Base-by-base conservation (phyloP, 78 protist species). In the Cyanophora paradoxa region DNA sequence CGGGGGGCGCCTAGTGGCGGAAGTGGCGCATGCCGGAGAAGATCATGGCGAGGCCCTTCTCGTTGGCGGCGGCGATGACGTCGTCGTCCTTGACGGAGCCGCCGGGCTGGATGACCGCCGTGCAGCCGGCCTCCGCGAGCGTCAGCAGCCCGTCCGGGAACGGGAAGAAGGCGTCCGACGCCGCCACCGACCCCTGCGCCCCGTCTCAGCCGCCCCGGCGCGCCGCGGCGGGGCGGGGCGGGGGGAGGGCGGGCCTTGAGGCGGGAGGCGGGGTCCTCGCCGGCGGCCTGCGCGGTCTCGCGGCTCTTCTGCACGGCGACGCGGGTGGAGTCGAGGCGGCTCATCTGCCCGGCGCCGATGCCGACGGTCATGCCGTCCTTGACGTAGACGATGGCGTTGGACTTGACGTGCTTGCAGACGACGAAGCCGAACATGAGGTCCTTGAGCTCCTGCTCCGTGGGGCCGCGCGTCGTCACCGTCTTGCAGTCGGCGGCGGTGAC, bases 1-100 rank as follows among this genome's bases (percentile, higher is more conserved):
- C n/a, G n/a, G n/a, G n/a, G n/a, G n/a, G n/a, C n/a, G n/a, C n/a
- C 57, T 50, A 86, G 64, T 86, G 90, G 74, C 81, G 90, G 80
- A 86, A 86, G 22, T 77, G 74, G 30, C 90, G 86, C 20, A 72
- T 1, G 73, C 46, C 37, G 1, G 80, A 69, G 77, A 41, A 65
- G 44, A 68, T 33, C 65, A 86, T 56, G 37, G 41, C 42, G 78
- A 86, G 81, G 58, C 52, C 72, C 59, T 86, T 82, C 57, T 70
- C 82, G 72, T 81, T 24, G 8, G 67, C 40, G 8, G 90, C 82
- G 22, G 36, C 82, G n/a, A 77, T 65, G 28, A 81, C 86, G 39
- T 40, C 50, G 40, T 37, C 46, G 52, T 86, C 90, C 16, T 37
- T 37, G 46, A 59, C 78, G 17, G 77, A 62, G n/a, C 90, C 90